These are phyloP conservation scores for Bathelium albidoporum DNA, from an alignment of 495 filamentous ascomycete genomes.

Conservation along the genomic window DNA sequence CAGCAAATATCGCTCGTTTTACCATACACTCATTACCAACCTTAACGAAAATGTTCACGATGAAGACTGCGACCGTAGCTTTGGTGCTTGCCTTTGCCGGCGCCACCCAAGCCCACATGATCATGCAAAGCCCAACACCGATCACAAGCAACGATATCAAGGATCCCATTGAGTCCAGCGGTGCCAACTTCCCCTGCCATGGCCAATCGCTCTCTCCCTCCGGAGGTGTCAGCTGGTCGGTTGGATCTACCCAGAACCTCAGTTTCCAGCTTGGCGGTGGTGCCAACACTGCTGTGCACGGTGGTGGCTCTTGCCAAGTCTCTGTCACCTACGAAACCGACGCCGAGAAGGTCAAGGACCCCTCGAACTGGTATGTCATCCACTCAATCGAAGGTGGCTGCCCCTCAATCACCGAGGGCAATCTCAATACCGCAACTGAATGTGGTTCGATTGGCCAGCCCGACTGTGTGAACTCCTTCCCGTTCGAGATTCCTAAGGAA, in stretches of 20 bases:
- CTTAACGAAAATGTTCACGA: slow-evolving; percentile 22
- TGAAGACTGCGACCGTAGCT: slow-evolving; percentile 35
- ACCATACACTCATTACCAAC: slow-evolving; percentile 10
- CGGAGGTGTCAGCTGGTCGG: slow-evolving; percentile 39
- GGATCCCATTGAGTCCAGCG: slow-evolving; percentile 47
- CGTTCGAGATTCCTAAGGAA: slow-evolving; percentile 47
- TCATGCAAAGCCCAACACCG: slow-evolving; percentile 35
- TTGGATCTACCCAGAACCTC: slow-evolving; percentile 46
- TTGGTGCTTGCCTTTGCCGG: slow-evolving; percentile 36
- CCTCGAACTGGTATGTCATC: slow-evolving; percentile 62
- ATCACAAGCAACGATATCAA: slow-evolving; percentile 26
- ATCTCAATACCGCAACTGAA: slow-evolving; percentile 24
- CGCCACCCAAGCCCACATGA: slow-evolving; percentile 55
- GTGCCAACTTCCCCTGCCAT: slow-evolving; percentile 75
- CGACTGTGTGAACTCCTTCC: slow-evolving; percentile 32
- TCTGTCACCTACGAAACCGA: slow-evolving; percentile 63
- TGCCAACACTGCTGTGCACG: slow-evolving; percentile 53
- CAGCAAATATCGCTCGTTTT: slow-evolving; percentile 10
- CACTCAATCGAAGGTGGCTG: slow-evolving; percentile 76
- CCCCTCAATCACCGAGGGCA: slow-evolving; percentile 45
- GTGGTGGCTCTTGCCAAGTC: slow-evolving; percentile 81
- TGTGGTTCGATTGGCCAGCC: not conserved
- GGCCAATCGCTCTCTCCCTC: slow-evolving; percentile 14
- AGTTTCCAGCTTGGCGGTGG: slow-evolving; percentile 39
- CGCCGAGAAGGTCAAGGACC: slow-evolving; percentile 41